Evolutionary conservation across 2,329 filamentous ascomycete species (phyloP).

Genomic region (Ampelomyces quisqualis): DNA sequence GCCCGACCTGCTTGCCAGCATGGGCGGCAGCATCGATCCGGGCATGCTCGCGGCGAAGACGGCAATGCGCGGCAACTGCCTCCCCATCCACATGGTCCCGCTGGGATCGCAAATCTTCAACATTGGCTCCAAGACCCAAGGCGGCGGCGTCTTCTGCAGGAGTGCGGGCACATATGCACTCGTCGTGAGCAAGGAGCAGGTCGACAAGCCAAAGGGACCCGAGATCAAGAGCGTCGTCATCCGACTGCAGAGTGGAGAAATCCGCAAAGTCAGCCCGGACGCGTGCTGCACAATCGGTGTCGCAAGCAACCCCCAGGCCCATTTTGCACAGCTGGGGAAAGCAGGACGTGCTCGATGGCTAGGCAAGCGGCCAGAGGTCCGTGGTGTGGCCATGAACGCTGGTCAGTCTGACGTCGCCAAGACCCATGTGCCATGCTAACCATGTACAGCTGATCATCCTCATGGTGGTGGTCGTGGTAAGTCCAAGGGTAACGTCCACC

Average conservation of each 20-base stretch:
- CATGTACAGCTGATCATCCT: slow-evolving; percentile 75
- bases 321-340: slow-evolving; percentile 90
- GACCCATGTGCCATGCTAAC: slow-evolving; percentile 14
- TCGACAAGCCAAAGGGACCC: slow-evolving; percentile 58
- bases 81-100: slow-evolving; percentile 94
- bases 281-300: slow-evolving; percentile 94
- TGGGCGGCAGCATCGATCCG: slow-evolving; percentile 90
- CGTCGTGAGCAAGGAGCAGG: slow-evolving; percentile 83
- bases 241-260: slow-evolving; percentile 86
- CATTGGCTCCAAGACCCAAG: slow-evolving; percentile 71
- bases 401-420: slow-evolving; percentile 49
- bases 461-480: slow-evolving; percentile 99
- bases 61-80: slow-evolving; percentile 88
- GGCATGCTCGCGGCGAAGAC: slow-evolving; percentile 96
- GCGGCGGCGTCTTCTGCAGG: slow-evolving; percentile 85
- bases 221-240: slow-evolving; percentile 79
- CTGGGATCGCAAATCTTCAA: slow-evolving; percentile 92
- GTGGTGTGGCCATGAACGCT: slow-evolving; percentile 98
- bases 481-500: slow-evolving; percentile 95
- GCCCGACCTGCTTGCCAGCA: slow-evolving; percentile 78
- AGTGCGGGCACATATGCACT: slow-evolving; percentile 91
- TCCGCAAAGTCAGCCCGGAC: slow-evolving; percentile 84
- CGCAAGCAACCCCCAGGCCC: slow-evolving; percentile 88
- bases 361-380: slow-evolving; percentile 90
- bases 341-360: slow-evolving; percentile 91